Evolutionary conservation across 805 yeast species (phyloP).

Genomic region (Kodamaea kakaduensis): DNA sequence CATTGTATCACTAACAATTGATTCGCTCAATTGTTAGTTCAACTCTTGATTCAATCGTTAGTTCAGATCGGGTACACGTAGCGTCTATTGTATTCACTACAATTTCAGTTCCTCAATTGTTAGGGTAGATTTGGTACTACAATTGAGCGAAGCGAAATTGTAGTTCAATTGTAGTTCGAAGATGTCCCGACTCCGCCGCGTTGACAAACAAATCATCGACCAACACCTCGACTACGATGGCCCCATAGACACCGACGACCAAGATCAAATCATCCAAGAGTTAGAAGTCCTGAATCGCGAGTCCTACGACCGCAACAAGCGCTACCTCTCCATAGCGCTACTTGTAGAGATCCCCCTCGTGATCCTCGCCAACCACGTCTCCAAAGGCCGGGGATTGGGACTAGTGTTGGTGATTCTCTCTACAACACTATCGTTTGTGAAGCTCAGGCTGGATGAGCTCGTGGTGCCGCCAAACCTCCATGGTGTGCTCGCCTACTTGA

Average conservation of each 20-base stretch:
- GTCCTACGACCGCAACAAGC: constrained; percentile 7
- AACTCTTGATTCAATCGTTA: too few species aligned
- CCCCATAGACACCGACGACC: constrained; percentile 22
- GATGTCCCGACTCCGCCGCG: constrained; percentile 21
- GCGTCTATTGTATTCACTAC: too few species aligned
- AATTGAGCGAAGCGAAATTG: too few species aligned
- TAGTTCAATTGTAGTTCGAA: too few species aligned
- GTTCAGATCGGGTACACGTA: too few species aligned
- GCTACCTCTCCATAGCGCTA: constrained; percentile 13
- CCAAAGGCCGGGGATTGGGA: constrained; percentile 2
- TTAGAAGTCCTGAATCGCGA: constrained; percentile 15
- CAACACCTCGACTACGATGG: constrained; percentile 10
- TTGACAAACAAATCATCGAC: constrained; percentile 21
- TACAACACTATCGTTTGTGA: constrained; percentile 6
- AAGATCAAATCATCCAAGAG: constrained; percentile 17
- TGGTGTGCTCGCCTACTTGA: constrained; percentile 1
- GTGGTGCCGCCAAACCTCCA: background rate
- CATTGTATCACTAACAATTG: too few species aligned
- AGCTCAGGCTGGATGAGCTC: constrained; percentile 7
- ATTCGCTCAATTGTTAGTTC: too few species aligned
- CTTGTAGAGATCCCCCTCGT: constrained; percentile 9
- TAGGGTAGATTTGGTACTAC: too few species aligned
- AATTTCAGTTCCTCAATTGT: too few species aligned
- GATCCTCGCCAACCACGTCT: constrained; percentile 6
- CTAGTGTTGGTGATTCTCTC: constrained; percentile 10